phyloP scores from a whole-genome alignment of 1,139 yeast genomes.

The Sugiyamaella grinbergsii region DNA sequence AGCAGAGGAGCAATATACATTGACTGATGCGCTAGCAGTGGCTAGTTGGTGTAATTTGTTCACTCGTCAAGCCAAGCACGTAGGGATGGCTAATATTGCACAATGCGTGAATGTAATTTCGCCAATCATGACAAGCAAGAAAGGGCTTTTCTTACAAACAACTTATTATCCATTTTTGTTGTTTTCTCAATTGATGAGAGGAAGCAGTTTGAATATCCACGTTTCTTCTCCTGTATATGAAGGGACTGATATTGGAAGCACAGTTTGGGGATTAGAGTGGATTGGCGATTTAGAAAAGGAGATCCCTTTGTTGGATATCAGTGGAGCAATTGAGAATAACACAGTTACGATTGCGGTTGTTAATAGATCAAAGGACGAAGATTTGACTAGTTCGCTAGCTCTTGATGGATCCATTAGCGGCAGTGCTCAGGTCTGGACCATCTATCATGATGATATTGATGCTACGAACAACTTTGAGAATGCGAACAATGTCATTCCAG shows the following conservation, averaged over 20 bases:
- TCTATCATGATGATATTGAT: slow-evolving; percentile 40
- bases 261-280: slow-evolving; percentile 28
- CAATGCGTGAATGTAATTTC: slow-evolving; percentile 45
- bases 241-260: slow-evolving; percentile 37
- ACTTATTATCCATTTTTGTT: slow-evolving; percentile 40
- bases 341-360: slow-evolving; percentile 39
- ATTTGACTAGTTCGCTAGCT: slow-evolving; percentile 33
- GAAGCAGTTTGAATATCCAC: slow-evolving; percentile 40
- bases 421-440: slow-evolving; percentile 32
- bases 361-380: slow-evolving; percentile 37
- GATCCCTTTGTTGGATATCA: slow-evolving; percentile 37
- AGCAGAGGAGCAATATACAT: slow-evolving; percentile 42
- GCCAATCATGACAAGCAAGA: slow-evolving; percentile 42
- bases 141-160: slow-evolving; percentile 39
- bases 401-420: slow-evolving; percentile 28
- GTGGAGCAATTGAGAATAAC: slow-evolving; percentile 30
- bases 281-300: slow-evolving; percentile 31
- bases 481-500: slow-evolving; percentile 20
- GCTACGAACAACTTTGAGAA: slow-evolving; percentile 36
- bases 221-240: slow-evolving; percentile 38
- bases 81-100: slow-evolving; percentile 45
- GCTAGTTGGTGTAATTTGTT: slow-evolving; percentile 45
- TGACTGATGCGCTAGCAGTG: slow-evolving; percentile 43
- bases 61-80: slow-evolving; percentile 39
- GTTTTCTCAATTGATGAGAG: slow-evolving; percentile 43